Evolutionary conservation across 257 asterid genomes (phyloP).

Genomic region (Plectranthus barbatus): DNA sequence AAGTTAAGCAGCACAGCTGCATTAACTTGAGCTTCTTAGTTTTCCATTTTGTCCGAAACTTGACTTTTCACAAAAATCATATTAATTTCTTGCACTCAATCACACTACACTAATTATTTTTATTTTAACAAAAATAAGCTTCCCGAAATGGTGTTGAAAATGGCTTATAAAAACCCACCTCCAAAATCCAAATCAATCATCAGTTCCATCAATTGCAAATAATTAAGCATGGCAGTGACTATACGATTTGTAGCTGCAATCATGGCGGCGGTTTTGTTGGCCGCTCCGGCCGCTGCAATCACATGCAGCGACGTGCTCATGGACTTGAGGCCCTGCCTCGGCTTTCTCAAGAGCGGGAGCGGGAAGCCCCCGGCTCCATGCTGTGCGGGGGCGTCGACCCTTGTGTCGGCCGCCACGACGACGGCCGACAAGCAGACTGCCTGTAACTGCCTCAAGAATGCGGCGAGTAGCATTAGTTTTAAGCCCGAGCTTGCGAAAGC

Average conservation of each 20-base stretch:
- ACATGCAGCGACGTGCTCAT: constrained; percentile 47
- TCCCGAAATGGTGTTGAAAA: background rate
- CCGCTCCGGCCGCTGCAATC: constrained; percentile 26
- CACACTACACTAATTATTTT: constrained; percentile 1
- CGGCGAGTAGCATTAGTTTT: constrained; percentile 25
- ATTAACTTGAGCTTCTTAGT: constrained; percentile 7
- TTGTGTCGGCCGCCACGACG: constrained; percentile 31
- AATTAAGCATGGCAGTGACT: background rate
- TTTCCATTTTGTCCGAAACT: background rate
- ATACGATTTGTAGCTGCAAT: constrained; percentile 3
- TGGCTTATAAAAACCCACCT: constrained; percentile 1
- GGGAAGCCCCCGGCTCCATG: constrained; percentile 48
- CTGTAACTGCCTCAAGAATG: constrained; percentile 55
- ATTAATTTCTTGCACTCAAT: constrained; percentile 36
- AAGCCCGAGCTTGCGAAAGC: constrained; percentile 35
- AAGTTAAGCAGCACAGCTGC: constrained; percentile 27
- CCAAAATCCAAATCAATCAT: background rate
- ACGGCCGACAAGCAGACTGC: constrained; percentile 48
- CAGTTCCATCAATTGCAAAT: background rate
- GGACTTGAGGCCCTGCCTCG: constrained; percentile 41
- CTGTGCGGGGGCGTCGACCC: constrained; percentile 41
- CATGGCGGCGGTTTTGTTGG: background rate
- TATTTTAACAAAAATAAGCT: background rate
- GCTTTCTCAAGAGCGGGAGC: constrained; percentile 41
- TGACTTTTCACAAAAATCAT: background rate